Evolutionary conservation across 2,329 filamentous ascomycete genomes (phyloP).

Genomic region (Trichoderma sp.): DNA sequence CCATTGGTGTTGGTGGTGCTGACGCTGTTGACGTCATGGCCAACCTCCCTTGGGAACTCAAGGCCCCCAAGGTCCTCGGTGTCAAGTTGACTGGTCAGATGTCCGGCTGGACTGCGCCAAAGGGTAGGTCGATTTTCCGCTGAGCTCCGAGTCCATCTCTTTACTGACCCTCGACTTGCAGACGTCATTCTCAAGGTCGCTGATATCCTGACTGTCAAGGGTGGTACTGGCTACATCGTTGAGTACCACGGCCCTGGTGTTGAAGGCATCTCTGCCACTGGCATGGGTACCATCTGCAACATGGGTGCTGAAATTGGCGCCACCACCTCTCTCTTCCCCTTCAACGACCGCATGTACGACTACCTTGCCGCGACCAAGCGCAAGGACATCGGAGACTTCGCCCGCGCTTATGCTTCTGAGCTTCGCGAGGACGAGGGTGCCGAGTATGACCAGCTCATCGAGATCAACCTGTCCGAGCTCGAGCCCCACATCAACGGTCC

Average conservation of each 20-base stretch:
- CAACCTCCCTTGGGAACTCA: conserved; percentile 94
- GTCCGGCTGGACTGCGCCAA: conserved; percentile 89
- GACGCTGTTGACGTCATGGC: conserved; percentile 99
- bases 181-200: conserved; percentile 98
- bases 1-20: conserved; percentile 96
- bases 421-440: conserved; percentile 86
- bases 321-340: conserved; percentile 94
- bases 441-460: conserved; percentile 93
- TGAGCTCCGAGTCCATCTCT: conserved; percentile 9
- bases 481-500: conserved; percentile 99
- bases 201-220: conserved; percentile 95
- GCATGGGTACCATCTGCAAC: conserved; percentile 80
- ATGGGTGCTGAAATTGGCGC: conserved; percentile 77
- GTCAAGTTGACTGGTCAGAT: conserved; percentile 89
- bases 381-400: conserved; percentile 84
- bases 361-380: conserved; percentile 93
- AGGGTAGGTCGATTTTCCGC: conserved; percentile 61
- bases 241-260: conserved; percentile 77
- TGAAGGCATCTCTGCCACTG: conserved; percentile 74
- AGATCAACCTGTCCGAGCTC: conserved; percentile 91
- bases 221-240: conserved; percentile 88
- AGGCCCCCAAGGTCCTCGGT: conserved; percentile 96
- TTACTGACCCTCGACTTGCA: conserved; percentile 40
- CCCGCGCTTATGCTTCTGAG: conserved; percentile 80
- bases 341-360: conserved; percentile 97